phyloP scores from a whole-genome alignment of 2,329 filamentous ascomycete species.

The Monosporascus sp. region DNA sequence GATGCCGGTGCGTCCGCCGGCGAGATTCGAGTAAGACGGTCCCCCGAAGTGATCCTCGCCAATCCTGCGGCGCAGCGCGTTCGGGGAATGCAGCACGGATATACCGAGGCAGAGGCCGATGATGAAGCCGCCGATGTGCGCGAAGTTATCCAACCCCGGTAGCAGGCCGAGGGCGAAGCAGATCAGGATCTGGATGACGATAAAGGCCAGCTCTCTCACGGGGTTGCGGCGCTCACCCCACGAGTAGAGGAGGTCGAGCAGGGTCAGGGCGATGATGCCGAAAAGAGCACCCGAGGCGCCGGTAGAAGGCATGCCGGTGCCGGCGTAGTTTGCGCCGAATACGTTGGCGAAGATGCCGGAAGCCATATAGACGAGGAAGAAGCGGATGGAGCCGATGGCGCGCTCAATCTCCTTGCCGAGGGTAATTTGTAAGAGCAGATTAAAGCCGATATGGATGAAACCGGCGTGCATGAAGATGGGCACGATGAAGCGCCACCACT shows the following conservation, averaged over 20 bases:
- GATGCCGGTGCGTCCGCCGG: slow-evolving; percentile 47
- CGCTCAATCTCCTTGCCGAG: slow-evolving; percentile 90
- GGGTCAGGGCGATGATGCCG: slow-evolving; percentile 79
- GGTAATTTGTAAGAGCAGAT: slow-evolving; percentile 84
- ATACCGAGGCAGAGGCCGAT: slow-evolving; percentile 87
- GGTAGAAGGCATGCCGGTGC: slow-evolving; percentile 72
- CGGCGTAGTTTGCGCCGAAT: slow-evolving; percentile 88
- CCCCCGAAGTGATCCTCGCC: slow-evolving; percentile 49
- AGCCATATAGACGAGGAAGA: slow-evolving; percentile 82
- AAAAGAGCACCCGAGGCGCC: slow-evolving; percentile 90
- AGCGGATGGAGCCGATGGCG: slow-evolving; percentile 81
- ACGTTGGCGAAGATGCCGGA: slow-evolving; percentile 95
- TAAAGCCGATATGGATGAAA: slow-evolving; percentile 92
- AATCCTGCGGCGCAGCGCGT: slow-evolving; percentile 68
- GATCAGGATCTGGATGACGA: slow-evolving; percentile 78
- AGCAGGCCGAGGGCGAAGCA: slow-evolving; percentile 89
- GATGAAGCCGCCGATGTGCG: slow-evolving; percentile 91
- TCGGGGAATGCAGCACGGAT: slow-evolving; percentile 83
- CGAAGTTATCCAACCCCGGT: slow-evolving; percentile 93
- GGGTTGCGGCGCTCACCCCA: slow-evolving; percentile 78
- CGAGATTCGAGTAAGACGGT: slow-evolving; percentile 58
- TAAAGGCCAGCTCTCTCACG: slow-evolving; percentile 78
- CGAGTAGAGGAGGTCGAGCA: slow-evolving; percentile 88
- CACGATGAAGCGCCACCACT: slow-evolving; percentile 95
- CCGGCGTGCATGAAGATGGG: slow-evolving; percentile 96